Base-by-base conservation (phyloP, 768 basidiomycete genomes). In the Baorangia bicolor region DNA sequence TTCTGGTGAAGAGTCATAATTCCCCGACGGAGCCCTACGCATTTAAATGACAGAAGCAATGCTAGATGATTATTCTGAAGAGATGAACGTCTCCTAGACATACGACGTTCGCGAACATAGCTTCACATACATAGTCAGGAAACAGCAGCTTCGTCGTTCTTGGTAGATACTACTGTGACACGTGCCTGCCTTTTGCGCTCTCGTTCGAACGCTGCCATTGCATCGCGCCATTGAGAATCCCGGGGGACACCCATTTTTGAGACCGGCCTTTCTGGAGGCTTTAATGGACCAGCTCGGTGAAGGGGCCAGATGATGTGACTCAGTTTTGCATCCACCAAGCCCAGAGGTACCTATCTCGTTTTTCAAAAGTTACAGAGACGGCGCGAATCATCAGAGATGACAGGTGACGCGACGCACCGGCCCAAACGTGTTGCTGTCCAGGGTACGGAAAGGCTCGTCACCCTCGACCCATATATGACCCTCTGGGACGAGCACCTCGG, bases 381-480 rank as follows among this genome's bases (percentile, higher is more conserved):
- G 16, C 14, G 1, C 5, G 49, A 35, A 47, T 46, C 49, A 47
- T 46, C 49, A 35, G 56, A 35, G 13, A 58, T 12, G 12, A 23
- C 0, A 55, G 8, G 49, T 14, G 13, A 42, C 2, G 37, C 41
- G 14, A 70, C 78, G 56, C 65, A 88, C 87, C 10, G 88, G 84
- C 8, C 89, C 88, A 67, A 87, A 88, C 1, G 74, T 68, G 66
- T 89, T 90, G 73, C 87, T 90, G 63, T 90, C 89, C 50, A 84
- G 77, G 10, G 83, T 87, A 53, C 81, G 77, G 27, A 55, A 71
- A 5, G 63, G 40, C 27, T 66, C 64, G 31, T 60, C 66, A 31
- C 68, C 88, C 80, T 91, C 88, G 48, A 90, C 78, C 89, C 89
- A 91, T 38, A 84, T 75, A 56, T 89, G 84, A 1, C 86, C 86